Base-by-base conservation (phyloP, 768 basidiomycete species). In the Suillus subalutaceus region DNA sequence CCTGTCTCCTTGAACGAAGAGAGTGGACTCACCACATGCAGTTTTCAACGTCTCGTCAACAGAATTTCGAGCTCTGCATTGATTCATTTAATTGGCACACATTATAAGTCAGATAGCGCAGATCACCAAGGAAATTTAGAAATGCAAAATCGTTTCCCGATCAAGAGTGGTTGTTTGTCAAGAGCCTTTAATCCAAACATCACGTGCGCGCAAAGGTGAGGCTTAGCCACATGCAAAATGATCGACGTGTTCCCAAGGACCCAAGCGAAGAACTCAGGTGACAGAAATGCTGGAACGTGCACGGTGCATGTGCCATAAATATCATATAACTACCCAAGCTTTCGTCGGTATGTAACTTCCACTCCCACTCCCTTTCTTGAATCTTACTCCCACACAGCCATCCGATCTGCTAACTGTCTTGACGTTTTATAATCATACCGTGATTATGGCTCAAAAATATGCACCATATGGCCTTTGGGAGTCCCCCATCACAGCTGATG, bases 401-500 rank as follows among this genome's bases (percentile, higher is more conserved):
- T 41, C 40, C 26, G 1, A 59, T 41, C 18, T 20, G 3, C 40
- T 13, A 30, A 20, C 16, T 18, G 9, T 26, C 37, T 40, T n/a
- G 41, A 38, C 23, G 13, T n/a, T 63, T 18, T 23, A 26, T 43
- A 6, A 43, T 30, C 26, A 26, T 26, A 26, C 26, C 26, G 26
- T 26, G 26, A 65, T 56, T 32, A 73, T 71, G 70, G 38, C 64
- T 48, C 64, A 62, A 50, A 72, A 68, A 9, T 60, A 67, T 0
- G 86, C 87, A 8, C 85, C 88, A 0, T 91, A 82, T 71, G 90
- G 88, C 32, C 84, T 83, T 26, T 91, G 90, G 89, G 74, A 78
- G 6, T 88, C 88, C 2, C 82, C 85, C 6, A 82, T 90, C 64
- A 82, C 83, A 2, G 78, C 85, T 23, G 84, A 87, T 50, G 76